These are phyloP conservation scores for Acanthamoeba sp. DNA, from an alignment of 208 protist species.

Conservation along the genomic window DNA sequence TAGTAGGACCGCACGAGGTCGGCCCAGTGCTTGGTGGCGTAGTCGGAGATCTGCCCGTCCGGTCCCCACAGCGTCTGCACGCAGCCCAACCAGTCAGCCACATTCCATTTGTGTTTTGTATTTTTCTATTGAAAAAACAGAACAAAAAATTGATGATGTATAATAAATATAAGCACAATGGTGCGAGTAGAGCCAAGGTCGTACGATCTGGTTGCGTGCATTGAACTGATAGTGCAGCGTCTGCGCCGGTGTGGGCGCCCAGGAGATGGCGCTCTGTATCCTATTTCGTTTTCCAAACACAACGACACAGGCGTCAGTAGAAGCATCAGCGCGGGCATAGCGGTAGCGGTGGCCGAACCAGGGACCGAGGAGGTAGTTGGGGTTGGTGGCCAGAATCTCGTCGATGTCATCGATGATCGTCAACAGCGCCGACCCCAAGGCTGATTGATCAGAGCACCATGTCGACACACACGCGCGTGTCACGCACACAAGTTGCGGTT, in stretches of 20 bases:
- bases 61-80: constrained; percentile 85
- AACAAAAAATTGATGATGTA: too few species aligned
- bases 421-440: neutral
- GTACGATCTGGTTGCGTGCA: constrained; percentile 85
- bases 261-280: constrained; percentile 52
- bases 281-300: too few species aligned
- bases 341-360: constrained; percentile 70
- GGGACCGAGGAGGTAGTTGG: constrained; percentile 81
- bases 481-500: too few species aligned
- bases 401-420: constrained; percentile 77
- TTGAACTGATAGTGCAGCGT: constrained; percentile 79
- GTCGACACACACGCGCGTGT: too few species aligned
- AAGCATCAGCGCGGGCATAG: too few species aligned
- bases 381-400: constrained; percentile 80
- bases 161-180: too few species aligned
- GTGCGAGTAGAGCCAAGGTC: too few species aligned
- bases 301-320: neutral
- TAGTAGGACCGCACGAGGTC: constrained; percentile 81
- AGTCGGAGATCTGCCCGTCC: constrained; percentile 81
- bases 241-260: neutral
- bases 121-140: neutral
- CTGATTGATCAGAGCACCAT: too few species aligned
- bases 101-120: neutral
- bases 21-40: constrained; percentile 84
- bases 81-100: too few species aligned